phyloP scores from a whole-genome alignment of 192 early-diverging fungal species.

The Mortierella claussenii region DNA sequence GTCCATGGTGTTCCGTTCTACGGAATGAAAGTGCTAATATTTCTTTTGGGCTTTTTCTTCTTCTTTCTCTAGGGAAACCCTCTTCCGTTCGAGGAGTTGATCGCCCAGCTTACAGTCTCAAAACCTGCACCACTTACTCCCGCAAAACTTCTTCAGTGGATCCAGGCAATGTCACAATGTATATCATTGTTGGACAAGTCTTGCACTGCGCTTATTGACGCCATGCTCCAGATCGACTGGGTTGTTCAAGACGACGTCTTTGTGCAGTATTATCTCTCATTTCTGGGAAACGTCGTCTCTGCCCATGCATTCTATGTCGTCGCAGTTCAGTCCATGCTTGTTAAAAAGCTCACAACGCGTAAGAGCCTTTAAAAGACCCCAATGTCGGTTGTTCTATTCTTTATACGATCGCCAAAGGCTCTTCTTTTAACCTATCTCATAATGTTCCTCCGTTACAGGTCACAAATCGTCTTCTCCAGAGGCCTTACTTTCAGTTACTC shows the following conservation, averaged over 20 bases:
- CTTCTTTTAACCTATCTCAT: neutral
- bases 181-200: conserved; percentile 58
- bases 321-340: conserved; percentile 69
- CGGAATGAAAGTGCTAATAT: too few species aligned
- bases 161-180: conserved; percentile 56
- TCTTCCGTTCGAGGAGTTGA: conserved; percentile 36
- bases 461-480: conserved; percentile 8
- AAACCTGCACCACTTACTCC: conserved; percentile 36
- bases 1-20: too few species aligned
- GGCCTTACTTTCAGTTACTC: neutral
- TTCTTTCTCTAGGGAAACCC: conserved; percentile 25
- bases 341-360: conserved; percentile 65
- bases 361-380: conserved; percentile 17
- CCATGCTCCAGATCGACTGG: conserved; percentile 73
- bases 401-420: neutral
- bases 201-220: conserved; percentile 63
- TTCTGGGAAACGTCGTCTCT: conserved; percentile 79
- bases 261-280: conserved; percentile 65
- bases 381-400: too few species aligned
- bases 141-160: conserved; percentile 54
- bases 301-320: conserved; percentile 76
- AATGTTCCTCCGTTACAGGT: conserved; percentile 5
- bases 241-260: conserved; percentile 58
- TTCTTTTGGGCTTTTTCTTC: conserved; percentile 6
- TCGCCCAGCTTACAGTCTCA: conserved; percentile 40